Conservation (phyloP, 2,329 filamentous ascomycete species). For the Penicillium psychrosexuale region DNA sequence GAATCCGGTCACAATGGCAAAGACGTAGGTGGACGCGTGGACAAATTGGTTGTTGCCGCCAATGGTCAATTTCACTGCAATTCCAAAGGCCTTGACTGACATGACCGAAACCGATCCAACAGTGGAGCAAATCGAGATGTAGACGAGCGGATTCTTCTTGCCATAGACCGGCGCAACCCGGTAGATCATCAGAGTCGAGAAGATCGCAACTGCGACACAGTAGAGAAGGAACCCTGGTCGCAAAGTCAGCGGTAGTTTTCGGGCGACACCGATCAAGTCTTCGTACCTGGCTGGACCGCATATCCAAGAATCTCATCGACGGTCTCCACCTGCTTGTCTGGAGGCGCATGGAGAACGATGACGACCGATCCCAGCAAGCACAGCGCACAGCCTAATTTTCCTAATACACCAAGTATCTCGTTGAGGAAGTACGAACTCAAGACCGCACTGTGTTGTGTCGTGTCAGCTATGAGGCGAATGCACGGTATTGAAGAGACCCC, state of each 20-base stretch:
- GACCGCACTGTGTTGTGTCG: slow-evolving; percentile 63
- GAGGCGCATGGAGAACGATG: slow-evolving; percentile 94
- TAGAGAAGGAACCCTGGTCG: slow-evolving; percentile 81
- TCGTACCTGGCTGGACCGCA: slow-evolving; percentile 82
- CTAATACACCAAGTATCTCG: slow-evolving; percentile 84
- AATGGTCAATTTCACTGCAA: slow-evolving; percentile 92
- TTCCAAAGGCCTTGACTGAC: slow-evolving; percentile 98
- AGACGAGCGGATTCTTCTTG: slow-evolving; percentile 93
- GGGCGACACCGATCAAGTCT: background rate
- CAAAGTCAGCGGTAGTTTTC: background rate
- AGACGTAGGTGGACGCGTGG: slow-evolving; percentile 94
- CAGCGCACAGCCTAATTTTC: slow-evolving; percentile 92
- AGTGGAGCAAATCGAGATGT: slow-evolving; percentile 95
- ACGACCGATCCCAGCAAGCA: slow-evolving; percentile 95
- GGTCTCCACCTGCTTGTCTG: slow-evolving; percentile 84
- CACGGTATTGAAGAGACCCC: slow-evolving; percentile 19
- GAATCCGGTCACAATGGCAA: slow-evolving; percentile 85
- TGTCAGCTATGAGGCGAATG: slow-evolving; percentile 18
- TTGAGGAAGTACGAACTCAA: slow-evolving; percentile 91
- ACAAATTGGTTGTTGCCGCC: slow-evolving; percentile 92
- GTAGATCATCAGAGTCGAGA: slow-evolving; percentile 95
- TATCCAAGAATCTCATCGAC: slow-evolving; percentile 89
- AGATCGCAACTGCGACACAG: slow-evolving; percentile 72
- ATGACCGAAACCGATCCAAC: slow-evolving; percentile 97
- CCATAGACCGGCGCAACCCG: slow-evolving; percentile 83